Base-by-base conservation (phyloP, 2,329 filamentous ascomycete species). In the Massarina eburnea region DNA sequence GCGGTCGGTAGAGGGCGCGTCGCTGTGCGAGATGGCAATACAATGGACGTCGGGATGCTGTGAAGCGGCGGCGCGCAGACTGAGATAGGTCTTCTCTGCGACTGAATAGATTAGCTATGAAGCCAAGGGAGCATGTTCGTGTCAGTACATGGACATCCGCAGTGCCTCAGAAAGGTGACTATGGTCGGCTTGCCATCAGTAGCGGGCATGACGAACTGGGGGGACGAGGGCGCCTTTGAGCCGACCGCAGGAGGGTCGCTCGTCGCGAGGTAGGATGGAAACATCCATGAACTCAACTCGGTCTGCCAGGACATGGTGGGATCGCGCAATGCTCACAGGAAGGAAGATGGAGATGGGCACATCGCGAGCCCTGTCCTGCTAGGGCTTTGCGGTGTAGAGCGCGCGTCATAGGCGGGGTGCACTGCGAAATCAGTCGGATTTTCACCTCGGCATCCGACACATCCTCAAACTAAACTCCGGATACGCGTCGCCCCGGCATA, bases 121-220 rank as follows among this genome's bases (percentile, higher is more conserved):
- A 30, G 18, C 15, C 17, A n/a, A 9, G 26, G 0, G 14, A 12
- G 1, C 8, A 8, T 1, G 19, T 29, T 14, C 2, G 30, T 8
- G 26, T 10, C 68, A 78, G 62, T 77, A 86, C 86, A 88, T 9
- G 86, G 86, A 71, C 85, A 88, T 26, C 86, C 86, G 63, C 85
- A 89, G 64, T 89, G 85, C 26, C 86, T 76, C 5, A 90, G 75
- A 59, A 90, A 90, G 14, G 82, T 77, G 17, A 90, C 70, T 1
- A 90, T 63, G 0, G 79, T 80, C 1, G 82, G 81, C 56, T 80
- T 82, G 19, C 66, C 67, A 54, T 73, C 57, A 19, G 74, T 67
- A 1, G 74, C 68, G 1, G 80, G 77, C n/a, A 88, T 70, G 20
- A 73, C 54, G 21, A n/a, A n/a, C n/a, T n/a, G n/a, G n/a, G n/a